Conservation (phyloP, 306 rosid genomes). For the Astragalus glycyphyllos region DNA sequence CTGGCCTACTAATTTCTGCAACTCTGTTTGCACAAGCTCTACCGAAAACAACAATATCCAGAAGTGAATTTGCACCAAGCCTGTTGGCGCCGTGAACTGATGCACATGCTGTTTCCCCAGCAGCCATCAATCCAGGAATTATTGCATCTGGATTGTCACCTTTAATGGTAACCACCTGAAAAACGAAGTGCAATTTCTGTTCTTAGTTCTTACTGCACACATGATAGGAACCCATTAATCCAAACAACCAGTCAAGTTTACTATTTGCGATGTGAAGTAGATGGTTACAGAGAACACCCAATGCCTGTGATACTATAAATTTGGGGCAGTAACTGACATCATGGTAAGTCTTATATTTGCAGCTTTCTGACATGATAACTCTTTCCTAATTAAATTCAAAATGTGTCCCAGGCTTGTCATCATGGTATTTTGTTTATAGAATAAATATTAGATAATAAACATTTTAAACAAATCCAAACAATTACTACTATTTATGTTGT, state of each 20-base stretch:
- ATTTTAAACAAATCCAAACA: slow-evolving; percentile 19
- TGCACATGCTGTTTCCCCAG: slow-evolving; percentile 96
- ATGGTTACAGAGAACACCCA: neutral
- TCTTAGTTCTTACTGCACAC: neutral
- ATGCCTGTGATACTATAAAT: slow-evolving; percentile 4
- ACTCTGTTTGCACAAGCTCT: slow-evolving; percentile 97
- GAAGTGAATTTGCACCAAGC: slow-evolving; percentile 96
- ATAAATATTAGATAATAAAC: slow-evolving; percentile 18
- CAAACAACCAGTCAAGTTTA: slow-evolving; percentile 22
- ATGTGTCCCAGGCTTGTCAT: neutral
- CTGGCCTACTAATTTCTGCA: slow-evolving; percentile 81
- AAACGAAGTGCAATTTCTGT: slow-evolving; percentile 21
- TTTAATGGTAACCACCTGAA: slow-evolving; percentile 75
- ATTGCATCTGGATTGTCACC: slow-evolving; percentile 75
- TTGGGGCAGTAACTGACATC: neutral
- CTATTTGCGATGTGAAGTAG: neutral
- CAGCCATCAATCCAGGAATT: slow-evolving; percentile 90
- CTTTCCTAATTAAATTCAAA: slow-evolving; percentile 17
- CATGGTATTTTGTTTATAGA: slow-evolving; percentile 18
- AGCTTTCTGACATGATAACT: neutral
- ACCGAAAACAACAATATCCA: slow-evolving; percentile 92
- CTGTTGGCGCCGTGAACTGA: slow-evolving; percentile 95
- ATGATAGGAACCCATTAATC: slow-evolving; percentile 10
- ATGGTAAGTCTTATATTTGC: slow-evolving; percentile 23
- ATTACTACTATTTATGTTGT: neutral